Evolutionary conservation across 2,329 filamentous ascomycete genomes (phyloP).

Genomic region (Tolypocladium album): DNA sequence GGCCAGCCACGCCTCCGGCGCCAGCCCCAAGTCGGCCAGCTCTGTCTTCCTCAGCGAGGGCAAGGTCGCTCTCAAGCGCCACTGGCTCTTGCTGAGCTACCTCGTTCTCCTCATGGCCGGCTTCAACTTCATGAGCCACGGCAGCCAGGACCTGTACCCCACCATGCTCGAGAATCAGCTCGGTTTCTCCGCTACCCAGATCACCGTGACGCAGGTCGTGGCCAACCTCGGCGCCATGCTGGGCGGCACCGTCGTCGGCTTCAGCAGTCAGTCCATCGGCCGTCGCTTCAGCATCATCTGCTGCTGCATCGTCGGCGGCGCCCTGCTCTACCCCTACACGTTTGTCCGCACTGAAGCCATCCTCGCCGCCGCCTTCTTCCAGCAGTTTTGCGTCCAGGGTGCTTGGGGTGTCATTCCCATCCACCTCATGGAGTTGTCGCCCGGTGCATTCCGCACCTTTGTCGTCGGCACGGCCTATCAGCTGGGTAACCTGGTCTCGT

Average conservation of each 20-base stretch:
- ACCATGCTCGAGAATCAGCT: conserved; percentile 49
- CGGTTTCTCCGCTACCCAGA: conserved; percentile 36
- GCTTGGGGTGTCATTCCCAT: conserved; percentile 71
- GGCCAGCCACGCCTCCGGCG: conserved; percentile 10
- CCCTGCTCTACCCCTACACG: conserved; percentile 74
- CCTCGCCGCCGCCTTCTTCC: conserved; percentile 74
- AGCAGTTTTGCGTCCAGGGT: conserved; percentile 70
- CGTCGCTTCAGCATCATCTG: conserved; percentile 58
- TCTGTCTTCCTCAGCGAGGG: conserved; percentile 61
- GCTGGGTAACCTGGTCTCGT: conserved; percentile 63
- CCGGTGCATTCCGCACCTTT: conserved; percentile 62
- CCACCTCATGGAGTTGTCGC: conserved; percentile 67
- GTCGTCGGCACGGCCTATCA: conserved; percentile 67
- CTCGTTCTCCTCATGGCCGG: conserved; percentile 80
- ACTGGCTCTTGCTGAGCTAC: conserved; percentile 74
- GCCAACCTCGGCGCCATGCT: conserved; percentile 61
- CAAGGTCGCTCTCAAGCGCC: conserved; percentile 64
- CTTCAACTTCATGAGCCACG: conserved; percentile 87
- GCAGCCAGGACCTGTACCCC: conserved; percentile 53
- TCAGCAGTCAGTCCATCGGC: conserved; percentile 57
- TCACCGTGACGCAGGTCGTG: conserved; percentile 63
- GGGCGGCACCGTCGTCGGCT: conserved; percentile 58
- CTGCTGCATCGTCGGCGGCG: conserved; percentile 56
- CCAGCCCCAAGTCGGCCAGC: conserved; percentile 29
- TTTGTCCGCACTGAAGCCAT: conserved; percentile 52